phyloP scores from a whole-genome alignment of 768 basidiomycete species.

The Lepiota venenata region DNA sequence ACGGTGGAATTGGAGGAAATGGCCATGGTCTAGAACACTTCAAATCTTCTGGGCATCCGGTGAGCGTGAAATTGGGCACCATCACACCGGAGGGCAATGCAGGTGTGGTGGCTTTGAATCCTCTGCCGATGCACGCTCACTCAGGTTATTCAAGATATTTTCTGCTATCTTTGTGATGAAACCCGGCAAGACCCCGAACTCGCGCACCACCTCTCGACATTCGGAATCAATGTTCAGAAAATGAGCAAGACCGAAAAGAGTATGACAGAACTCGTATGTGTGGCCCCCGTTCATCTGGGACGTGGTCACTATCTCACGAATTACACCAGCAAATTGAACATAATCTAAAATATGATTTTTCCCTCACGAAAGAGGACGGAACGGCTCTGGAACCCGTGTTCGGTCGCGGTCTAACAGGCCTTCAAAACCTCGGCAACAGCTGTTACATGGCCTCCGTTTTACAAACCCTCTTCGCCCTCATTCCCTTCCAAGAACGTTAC shows the following conservation, averaged over 20 bases:
- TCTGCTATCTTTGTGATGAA: constrained; percentile 92
- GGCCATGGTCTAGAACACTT: constrained; percentile 87
- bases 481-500: constrained; percentile 76
- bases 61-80: constrained; percentile 93
- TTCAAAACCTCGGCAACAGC: constrained; percentile 93
- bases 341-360: constrained; percentile 93
- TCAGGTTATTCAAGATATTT: constrained; percentile 59
- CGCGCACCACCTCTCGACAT: constrained; percentile 66
- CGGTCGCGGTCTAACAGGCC: constrained; percentile 85
- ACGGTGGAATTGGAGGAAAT: constrained; percentile 79
- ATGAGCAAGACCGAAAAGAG: constrained; percentile 94
- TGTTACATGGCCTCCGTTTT: constrained; percentile 98
- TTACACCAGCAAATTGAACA: constrained; percentile 88
- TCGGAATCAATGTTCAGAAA: constrained; percentile 82
- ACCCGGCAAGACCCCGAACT: constrained; percentile 76
- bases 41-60: constrained; percentile 64
- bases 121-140: not conserved
- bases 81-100: constrained; percentile 94
- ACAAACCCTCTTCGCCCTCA: constrained; percentile 81
- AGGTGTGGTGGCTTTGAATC: constrained; percentile 43
- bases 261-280: constrained; percentile 86
- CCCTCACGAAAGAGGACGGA: constrained; percentile 82
- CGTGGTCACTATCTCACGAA: not conserved
- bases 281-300: not conserved
- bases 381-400: constrained; percentile 85